phyloP scores from a whole-genome alignment of 129 eudicot genomes.

The Helianthus tuberosus region DNA sequence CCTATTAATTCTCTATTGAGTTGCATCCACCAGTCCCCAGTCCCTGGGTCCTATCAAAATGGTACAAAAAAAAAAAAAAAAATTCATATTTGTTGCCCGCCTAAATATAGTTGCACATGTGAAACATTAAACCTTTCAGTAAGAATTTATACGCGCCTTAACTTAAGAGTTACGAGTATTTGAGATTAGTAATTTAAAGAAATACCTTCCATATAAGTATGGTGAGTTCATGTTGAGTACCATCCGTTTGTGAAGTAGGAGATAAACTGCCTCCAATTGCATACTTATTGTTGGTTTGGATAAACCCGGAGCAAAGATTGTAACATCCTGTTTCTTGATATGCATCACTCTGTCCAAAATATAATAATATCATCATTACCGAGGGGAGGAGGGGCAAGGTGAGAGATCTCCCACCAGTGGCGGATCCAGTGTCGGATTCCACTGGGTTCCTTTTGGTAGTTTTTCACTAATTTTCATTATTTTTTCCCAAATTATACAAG shows the following conservation, averaged over 20 bases:
- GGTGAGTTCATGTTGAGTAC: slow-evolving; percentile 73
- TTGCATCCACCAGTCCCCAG: slow-evolving; percentile 93
- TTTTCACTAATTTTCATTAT: too few species aligned
- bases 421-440: too few species aligned
- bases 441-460: too few species aligned
- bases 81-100: neutral
- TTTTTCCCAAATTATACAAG: too few species aligned
- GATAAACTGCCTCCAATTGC: slow-evolving; percentile 79
- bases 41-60: slow-evolving; percentile 48
- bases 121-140: too few species aligned
- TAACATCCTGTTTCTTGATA: slow-evolving; percentile 96
- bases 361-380: too few species aligned
- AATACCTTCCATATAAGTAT: slow-evolving; percentile 83
- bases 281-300: slow-evolving; percentile 71
- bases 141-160: too few species aligned
- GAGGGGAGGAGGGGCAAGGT: too few species aligned
- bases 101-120: too few species aligned
- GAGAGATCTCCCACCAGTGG: too few species aligned
- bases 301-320: slow-evolving; percentile 80
- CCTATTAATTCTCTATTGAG: slow-evolving; percentile 62
- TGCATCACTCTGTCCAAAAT: slow-evolving; percentile 67
- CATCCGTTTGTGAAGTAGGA: slow-evolving; percentile 49
- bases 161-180: too few species aligned
- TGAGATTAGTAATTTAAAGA: neutral
- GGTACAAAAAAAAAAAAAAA: neutral